These are phyloP conservation scores for Suillus bovinus DNA, from an alignment of 768 basidiomycete genomes.

Conservation along the genomic window DNA sequence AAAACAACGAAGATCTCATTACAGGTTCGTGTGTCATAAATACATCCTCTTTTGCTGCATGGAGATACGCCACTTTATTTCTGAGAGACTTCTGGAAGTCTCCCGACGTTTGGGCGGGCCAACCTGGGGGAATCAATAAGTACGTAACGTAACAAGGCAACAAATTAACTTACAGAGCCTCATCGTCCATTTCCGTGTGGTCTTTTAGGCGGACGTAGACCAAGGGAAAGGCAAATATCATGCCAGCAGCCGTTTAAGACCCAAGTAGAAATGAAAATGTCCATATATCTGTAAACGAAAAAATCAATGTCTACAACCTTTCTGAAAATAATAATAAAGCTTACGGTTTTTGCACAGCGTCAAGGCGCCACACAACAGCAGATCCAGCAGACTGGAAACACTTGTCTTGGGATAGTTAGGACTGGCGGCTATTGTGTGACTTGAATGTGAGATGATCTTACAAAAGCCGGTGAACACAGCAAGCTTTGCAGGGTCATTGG, in stretches of 20 bases:
- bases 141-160: not conserved
- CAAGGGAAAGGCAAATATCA: constrained; percentile 67
- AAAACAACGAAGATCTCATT: constrained; percentile 4
- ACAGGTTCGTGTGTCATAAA: not conserved
- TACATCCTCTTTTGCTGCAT: constrained; percentile 18
- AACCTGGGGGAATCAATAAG: not conserved
- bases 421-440: constrained; percentile 6
- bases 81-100: not conserved
- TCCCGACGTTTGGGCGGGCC: constrained; percentile 3
- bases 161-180: constrained; percentile 44
- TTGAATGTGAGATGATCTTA: constrained; percentile 35
- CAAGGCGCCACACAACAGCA: constrained; percentile 63
- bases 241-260: constrained; percentile 57
- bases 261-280: constrained; percentile 70
- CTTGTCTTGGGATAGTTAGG: constrained; percentile 46
- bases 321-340: constrained; percentile 20
- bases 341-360: constrained; percentile 61
- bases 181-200: constrained; percentile 50
- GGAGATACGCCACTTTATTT: not conserved
- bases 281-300: constrained; percentile 47
- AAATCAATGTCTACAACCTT: constrained; percentile 13
- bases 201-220: constrained; percentile 63
- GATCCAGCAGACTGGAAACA: constrained; percentile 72
- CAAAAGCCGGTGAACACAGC: constrained; percentile 83
- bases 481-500: constrained; percentile 77